Evolutionary conservation across 805 yeast genomes (phyloP), one percentile per base, ranked within the genome.

Genomic region (Kluyveromyces siamensis): DNA sequence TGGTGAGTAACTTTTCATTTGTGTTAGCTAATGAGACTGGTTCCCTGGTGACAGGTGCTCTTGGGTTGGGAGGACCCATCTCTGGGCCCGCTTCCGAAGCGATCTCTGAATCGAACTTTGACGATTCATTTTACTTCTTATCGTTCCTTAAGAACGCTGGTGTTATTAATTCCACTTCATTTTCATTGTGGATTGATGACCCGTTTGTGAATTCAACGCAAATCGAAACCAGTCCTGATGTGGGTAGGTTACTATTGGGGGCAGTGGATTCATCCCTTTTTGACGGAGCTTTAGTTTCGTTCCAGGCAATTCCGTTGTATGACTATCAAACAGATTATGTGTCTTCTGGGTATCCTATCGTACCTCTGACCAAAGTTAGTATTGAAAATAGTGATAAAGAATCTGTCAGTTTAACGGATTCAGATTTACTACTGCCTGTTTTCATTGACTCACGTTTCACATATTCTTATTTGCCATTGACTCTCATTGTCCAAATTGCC

Each of bases 401-500:
- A 45, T 54, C 56, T 30, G 52, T 68, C 8, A 61, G 70, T 18
- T 52, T 78, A 49, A 58, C 67, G 2, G 48, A 69, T 1, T 62
- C 67, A 3, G 57, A 60, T 37, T 70, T 62, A 46, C 64, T 74
- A 19, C 64, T 70, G 21, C 84, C 89, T 0, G 82, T 80, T 0
- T 48, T 83, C 5, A 58, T 84, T 18, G 88, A 84, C 58, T 68
- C 86, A 1, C 69, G 87, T 48, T 68, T 73, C 39, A 52, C 63
- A 10, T 75, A 65, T 60, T 72, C 71, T 27, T 75, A 69, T 58
- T 60, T 85, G 36, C 91, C 91, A 0, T 65, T 74, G 39, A 73
- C 75, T 42, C 60, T 77, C 6, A 67, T 85, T 40, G 71, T 84
- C 45, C 77, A 76, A 54, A 63, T 85, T 30, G 87, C 90, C 0